These are phyloP conservation scores for Malus hybrid DNA, from an alignment of 331 rosid genomes.

Conservation along the genomic window DNA sequence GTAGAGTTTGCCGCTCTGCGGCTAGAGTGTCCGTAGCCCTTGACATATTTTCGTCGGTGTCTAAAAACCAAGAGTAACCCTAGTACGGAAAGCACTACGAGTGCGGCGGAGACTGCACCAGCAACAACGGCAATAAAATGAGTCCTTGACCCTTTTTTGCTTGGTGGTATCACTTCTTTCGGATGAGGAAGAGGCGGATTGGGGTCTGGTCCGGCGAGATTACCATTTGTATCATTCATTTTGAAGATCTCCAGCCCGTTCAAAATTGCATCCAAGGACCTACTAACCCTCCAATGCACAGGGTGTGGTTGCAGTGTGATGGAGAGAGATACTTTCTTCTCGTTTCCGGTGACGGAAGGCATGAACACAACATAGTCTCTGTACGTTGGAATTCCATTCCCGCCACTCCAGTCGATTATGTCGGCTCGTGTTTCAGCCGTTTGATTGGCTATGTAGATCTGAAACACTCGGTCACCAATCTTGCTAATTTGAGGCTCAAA, in stretches of 20 bases:
- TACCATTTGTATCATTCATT: slow-evolving; percentile 5
- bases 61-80: slow-evolving; percentile 12
- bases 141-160: too few species aligned
- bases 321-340: neutral
- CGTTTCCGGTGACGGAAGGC: accelerated
- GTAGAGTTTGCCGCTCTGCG: neutral
- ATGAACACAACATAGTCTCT: slow-evolving; percentile 4
- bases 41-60: neutral
- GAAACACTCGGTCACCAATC: slow-evolving; percentile 5
- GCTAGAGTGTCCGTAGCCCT: neutral
- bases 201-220: slow-evolving; percentile 48
- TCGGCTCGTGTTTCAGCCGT: neutral
- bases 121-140: neutral
- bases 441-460: slow-evolving; percentile 16
- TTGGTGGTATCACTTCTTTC: accelerated
- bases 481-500: neutral
- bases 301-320: too few species aligned
- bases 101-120: slow-evolving; percentile 12
- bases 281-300: too few species aligned
- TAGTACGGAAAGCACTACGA: neutral
- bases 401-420: neutral
- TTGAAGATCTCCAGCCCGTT: slow-evolving; percentile 59
- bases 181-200: neutral
- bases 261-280: slow-evolving; percentile 15
- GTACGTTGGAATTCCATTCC: neutral